phyloP scores from a whole-genome alignment of 805 yeast species.

The Ascoidea asiatica region DNA sequence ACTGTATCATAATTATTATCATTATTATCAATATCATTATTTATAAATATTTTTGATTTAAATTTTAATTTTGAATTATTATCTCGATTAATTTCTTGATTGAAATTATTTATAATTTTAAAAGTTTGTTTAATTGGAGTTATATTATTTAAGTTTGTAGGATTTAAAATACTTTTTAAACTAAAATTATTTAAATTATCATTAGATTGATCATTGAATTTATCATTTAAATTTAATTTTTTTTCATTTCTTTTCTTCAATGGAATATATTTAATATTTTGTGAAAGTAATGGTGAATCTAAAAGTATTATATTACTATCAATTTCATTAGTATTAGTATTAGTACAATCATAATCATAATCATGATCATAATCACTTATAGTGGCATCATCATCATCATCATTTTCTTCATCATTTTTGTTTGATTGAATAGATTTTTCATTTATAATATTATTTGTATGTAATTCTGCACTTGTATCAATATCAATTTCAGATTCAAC shows the following conservation, averaged over 20 bases:
- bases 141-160: neutral
- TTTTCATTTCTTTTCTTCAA: neutral
- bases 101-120: too few species aligned
- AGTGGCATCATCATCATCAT: neutral
- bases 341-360: too few species aligned
- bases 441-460: too few species aligned
- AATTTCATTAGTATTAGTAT: neutral
- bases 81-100: neutral
- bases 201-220: neutral
- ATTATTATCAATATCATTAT: neutral
- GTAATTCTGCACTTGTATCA: too few species aligned
- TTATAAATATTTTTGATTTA: neutral
- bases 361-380: neutral
- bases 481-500: too few species aligned
- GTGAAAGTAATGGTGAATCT: neutral
- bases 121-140: neutral
- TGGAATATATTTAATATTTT: neutral
- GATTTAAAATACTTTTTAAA: neutral
- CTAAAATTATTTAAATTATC: too few species aligned
- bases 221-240: too few species aligned
- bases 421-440: too few species aligned
- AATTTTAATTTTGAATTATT: neutral
- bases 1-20: neutral
- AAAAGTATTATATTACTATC: too few species aligned
- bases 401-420: too few species aligned